A percentile compares a stretch with the other conserved stretches of the same genome.
Evolutionary conservation across 495 filamentous ascomycete species (phyloP).

Genomic region (Annulohypoxylon moriforme): DNA sequence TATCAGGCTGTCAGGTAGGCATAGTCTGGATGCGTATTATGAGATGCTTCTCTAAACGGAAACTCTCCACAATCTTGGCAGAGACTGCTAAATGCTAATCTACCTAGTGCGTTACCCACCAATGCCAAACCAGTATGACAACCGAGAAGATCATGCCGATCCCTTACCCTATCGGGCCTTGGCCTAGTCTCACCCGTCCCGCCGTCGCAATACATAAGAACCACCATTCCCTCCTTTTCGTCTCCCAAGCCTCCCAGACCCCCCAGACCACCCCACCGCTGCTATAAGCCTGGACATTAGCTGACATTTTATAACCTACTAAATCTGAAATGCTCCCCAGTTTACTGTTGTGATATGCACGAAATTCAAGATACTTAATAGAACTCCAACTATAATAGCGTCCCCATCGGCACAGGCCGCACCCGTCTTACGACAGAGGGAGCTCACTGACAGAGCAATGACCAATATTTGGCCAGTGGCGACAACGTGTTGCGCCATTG

Average conservation of each 20-base stretch:
- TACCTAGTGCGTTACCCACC: slow-evolving; percentile 26
- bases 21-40: slow-evolving; percentile 12
- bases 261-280: slow-evolving; percentile 22
- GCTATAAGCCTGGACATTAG: slow-evolving; percentile 16
- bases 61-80: slow-evolving; percentile 43
- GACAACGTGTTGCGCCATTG: not conserved
- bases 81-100: slow-evolving; percentile 30
- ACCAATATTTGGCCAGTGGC: slow-evolving; percentile 10
- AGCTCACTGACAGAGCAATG: not conserved
- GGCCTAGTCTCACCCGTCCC: slow-evolving; percentile 37
- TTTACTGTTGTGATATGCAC: slow-evolving; percentile 34
- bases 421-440: slow-evolving; percentile 11
- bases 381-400: slow-evolving; percentile 30
- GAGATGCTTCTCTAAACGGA: slow-evolving; percentile 39
- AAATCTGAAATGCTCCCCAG: slow-evolving; percentile 17
- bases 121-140: slow-evolving; percentile 36
- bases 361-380: slow-evolving; percentile 32
- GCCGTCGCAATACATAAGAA: slow-evolving; percentile 34
- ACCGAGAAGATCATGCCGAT: slow-evolving; percentile 39
- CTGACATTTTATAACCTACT: slow-evolving; percentile 32
- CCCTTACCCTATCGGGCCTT: slow-evolving; percentile 24
- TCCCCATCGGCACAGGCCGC: slow-evolving; percentile 25
- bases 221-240: slow-evolving; percentile 18
- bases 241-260: not conserved
- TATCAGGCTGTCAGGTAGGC: not conserved